Conservation (phyloP, 108 stramenopile genomes). For the Cyclotella atomus region DNA sequence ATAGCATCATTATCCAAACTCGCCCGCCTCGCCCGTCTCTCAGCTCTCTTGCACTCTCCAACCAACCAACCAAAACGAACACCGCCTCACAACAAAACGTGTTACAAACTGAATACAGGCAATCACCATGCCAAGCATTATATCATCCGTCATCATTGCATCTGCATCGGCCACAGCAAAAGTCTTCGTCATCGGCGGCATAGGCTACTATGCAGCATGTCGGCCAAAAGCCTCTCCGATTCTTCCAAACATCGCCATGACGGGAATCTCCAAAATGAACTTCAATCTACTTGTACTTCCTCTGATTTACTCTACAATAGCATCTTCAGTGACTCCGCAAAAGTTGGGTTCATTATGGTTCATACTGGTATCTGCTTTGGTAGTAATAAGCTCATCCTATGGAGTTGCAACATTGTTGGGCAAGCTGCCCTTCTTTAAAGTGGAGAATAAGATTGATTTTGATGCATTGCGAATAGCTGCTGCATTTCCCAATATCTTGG, state of each 20-base stretch:
- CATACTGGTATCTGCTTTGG: conserved; percentile 56
- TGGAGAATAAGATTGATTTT: conserved; percentile 53
- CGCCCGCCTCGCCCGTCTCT: too few relatives aligned
- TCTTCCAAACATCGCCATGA: conserved; percentile 52
- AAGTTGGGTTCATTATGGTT: conserved; percentile 69
- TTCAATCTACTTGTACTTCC: conserved; percentile 70
- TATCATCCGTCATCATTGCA: conserved; percentile 63
- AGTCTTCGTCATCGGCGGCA: conserved; percentile 66
- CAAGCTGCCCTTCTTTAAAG: conserved; percentile 37
- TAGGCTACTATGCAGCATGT: conserved; percentile 61
- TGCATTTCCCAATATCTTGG: conserved; percentile 79
- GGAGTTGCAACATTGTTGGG: conserved; percentile 57
- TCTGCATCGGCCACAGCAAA: conserved; percentile 69
- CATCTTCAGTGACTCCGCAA: conserved; percentile 54
- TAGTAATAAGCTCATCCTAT: conserved; percentile 58
- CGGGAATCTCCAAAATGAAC: conserved; percentile 59
- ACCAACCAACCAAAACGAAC: too few relatives aligned
- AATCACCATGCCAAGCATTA: conserved; percentile 51
- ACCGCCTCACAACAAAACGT: too few relatives aligned
- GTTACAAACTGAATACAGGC: too few relatives aligned
- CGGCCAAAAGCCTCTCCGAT: conserved; percentile 60
- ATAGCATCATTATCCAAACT: too few relatives aligned
- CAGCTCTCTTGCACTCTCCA: too few relatives aligned
- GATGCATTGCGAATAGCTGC: conserved; percentile 64
- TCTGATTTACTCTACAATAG: conserved; percentile 64